Conservation (phyloP, 805 yeast species). For the Candida silvicultrix region DNA sequence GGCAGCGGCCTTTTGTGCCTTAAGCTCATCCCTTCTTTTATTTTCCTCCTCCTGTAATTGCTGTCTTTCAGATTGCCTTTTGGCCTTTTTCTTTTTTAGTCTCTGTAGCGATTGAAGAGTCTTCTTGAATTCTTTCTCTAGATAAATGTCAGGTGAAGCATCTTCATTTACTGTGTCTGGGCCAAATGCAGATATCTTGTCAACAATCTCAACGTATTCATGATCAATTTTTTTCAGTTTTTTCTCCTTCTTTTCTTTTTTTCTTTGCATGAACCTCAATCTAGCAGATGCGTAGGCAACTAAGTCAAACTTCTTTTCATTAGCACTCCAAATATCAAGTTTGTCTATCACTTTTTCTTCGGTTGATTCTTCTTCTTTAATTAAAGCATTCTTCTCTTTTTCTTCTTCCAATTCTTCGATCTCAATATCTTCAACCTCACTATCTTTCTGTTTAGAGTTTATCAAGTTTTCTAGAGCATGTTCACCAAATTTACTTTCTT, state of each 20-base stretch:
- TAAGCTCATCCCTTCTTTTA: slow-evolving; percentile 5
- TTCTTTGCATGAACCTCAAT: slow-evolving; percentile 28
- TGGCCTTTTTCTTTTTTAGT: slow-evolving; percentile 27
- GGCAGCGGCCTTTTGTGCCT: slow-evolving; percentile 5
- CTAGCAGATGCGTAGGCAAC: slow-evolving; percentile 50
- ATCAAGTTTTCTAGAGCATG: slow-evolving; percentile 61
- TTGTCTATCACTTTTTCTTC: background rate
- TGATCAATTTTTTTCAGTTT: slow-evolving; percentile 9
- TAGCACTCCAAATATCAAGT: slow-evolving; percentile 6
- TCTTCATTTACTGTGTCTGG: slow-evolving; percentile 3
- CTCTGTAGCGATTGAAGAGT: slow-evolving; percentile 24
- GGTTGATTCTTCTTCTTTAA: slow-evolving; percentile 1
- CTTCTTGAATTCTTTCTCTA: slow-evolving; percentile 25
- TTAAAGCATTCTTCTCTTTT: slow-evolving; percentile 1
- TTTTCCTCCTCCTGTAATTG: slow-evolving; percentile 9
- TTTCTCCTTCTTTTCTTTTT: slow-evolving; percentile 14
- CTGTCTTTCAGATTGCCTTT: slow-evolving; percentile 21
- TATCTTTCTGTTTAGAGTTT: slow-evolving; percentile 3
- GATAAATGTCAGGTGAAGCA: slow-evolving; percentile 21
- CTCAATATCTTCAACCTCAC: slow-evolving; percentile 5
- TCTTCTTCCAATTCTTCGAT: slow-evolving; percentile 5
- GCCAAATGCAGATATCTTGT: slow-evolving; percentile 6
- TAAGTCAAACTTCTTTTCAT: slow-evolving; percentile 40
- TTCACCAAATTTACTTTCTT: slow-evolving; percentile 79
- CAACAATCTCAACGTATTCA: slow-evolving; percentile 5